Percentiles rank a stretch among this genome's conserved stretches.
phyloP scores from a whole-genome alignment of 2,329 filamentous ascomycete genomes.

The Fusarium bactridioides region DNA sequence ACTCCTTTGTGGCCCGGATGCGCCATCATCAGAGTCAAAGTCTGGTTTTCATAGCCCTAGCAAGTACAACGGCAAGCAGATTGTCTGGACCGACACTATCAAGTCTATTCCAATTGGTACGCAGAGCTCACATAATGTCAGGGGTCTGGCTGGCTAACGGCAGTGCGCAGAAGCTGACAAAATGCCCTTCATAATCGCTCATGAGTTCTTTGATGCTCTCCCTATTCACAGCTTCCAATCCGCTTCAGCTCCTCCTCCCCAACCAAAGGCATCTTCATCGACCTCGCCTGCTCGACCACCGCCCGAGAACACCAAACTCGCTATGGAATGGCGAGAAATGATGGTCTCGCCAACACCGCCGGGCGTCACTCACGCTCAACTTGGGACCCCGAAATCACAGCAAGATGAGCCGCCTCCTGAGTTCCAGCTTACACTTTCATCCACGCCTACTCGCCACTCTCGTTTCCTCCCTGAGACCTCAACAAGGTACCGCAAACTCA shows the following conservation, averaged over 20 bases:
- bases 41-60: slow-evolving; percentile 77
- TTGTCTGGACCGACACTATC: slow-evolving; percentile 91
- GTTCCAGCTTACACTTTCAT: slow-evolving; percentile 85
- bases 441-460: slow-evolving; percentile 79
- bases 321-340: slow-evolving; percentile 80
- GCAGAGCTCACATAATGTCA: slow-evolving; percentile 15
- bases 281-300: slow-evolving; percentile 49
- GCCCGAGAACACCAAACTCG: slow-evolving; percentile 49
- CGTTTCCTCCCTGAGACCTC: slow-evolving; percentile 86
- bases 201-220: slow-evolving; percentile 98
- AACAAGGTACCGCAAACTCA: slow-evolving; percentile 78
- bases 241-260: slow-evolving; percentile 53
- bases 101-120: slow-evolving; percentile 77
- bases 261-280: slow-evolving; percentile 26
- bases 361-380: slow-evolving; percentile 59
- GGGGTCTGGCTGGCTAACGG: slow-evolving; percentile 9
- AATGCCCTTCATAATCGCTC: slow-evolving; percentile 91
- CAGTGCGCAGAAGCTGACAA: slow-evolving; percentile 64
- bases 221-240: slow-evolving; percentile 96
- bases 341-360: slow-evolving; percentile 75
- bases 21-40: slow-evolving; percentile 72
- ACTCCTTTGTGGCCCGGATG: slow-evolving; percentile 78
- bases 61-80: slow-evolving; percentile 77
- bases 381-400: slow-evolving; percentile 61
- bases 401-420: slow-evolving; percentile 70